Evolutionary conservation across 2,329 filamentous ascomycete species (phyloP), one percentile per base, ranked within the genome.

Genomic region (Cercospora zeina): DNA sequence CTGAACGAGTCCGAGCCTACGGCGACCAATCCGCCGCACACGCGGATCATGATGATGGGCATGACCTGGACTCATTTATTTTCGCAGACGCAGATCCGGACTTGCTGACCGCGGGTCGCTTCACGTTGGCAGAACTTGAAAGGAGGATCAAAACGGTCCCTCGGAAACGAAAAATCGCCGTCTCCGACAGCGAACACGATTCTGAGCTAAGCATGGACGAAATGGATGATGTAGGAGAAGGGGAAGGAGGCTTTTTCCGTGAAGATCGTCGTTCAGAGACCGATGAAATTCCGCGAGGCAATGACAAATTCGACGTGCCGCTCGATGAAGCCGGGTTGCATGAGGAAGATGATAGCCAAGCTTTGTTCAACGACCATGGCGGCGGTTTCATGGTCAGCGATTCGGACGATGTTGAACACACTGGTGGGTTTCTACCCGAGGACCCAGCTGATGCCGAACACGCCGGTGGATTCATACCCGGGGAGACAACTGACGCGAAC

Each of bases 1-100:
- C 87, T 31, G 86, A 93, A 73, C 82, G 89, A 62, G 86, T 96
- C 36, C 89, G 87, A 74, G 83, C 77, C 30, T 85, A 85, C 70
- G 63, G 70, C 13, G 58, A 68, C 54, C 21, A 45, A 10, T 36
- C 56, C 0, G 54, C 59, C 2, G 67, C 65, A 11, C 21, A 57
- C 13, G 30, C 1, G 9, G 61, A 63, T 16, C 58, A 61, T 11
- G 61, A 50, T n/a, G 61, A 64, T 14, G 59, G 58, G 4, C 37
- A 37, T 19, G 7, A 10, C 9, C 19, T 14, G 14, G 19, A 10
- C 2, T 42, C 42, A 37, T 31, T 61, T 8, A 54, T 57, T 45
- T 58, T 21, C 16, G 24, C 54, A 37, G 19, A 13, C 37, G 11
- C 37, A 47, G 58, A 55, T n/a, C 31, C 27, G 27, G 64, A 66